A percentile compares a stretch with the other conserved stretches of the same genome.
Conservation (phyloP, 169 alveolate species). For the Amoebophrya sp. region DNA sequence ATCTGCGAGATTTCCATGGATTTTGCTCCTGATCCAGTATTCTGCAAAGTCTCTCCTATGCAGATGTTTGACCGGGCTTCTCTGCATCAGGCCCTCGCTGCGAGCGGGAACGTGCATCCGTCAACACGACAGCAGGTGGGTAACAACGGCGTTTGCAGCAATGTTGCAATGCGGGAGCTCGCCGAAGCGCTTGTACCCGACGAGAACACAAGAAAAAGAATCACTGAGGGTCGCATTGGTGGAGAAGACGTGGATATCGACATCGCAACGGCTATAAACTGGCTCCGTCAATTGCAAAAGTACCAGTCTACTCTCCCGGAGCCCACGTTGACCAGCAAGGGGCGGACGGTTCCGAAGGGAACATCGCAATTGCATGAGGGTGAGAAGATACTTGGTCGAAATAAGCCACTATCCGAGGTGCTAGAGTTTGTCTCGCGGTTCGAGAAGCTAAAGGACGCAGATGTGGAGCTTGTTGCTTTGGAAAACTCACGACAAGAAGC, state of each 20-base stretch:
- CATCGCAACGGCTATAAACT: no score
- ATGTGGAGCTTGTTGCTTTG: neutral
- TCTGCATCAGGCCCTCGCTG: neutral
- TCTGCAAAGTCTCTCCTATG: neutral
- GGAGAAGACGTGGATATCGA: neutral
- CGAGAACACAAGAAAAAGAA: neutral
- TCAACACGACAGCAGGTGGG: no score
- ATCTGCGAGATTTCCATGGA: neutral
- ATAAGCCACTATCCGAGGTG: neutral
- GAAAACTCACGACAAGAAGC: neutral
- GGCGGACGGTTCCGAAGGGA: neutral
- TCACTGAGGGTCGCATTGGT: neutral
- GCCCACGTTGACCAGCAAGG: neutral
- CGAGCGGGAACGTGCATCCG: neutral
- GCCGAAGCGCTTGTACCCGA: no score
- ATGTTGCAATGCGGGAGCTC: no score
- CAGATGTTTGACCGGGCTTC: neutral
- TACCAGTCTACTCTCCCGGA: no score
- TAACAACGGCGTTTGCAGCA: no score
- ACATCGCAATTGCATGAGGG: neutral
- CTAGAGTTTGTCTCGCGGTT: neutral
- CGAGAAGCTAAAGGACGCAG: neutral
- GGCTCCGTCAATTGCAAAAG: no score
- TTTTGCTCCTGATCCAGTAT: neutral
- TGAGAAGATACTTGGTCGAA: neutral